phyloP scores from a whole-genome alignment of 768 basidiomycete genomes.

The Mycena filopes region DNA sequence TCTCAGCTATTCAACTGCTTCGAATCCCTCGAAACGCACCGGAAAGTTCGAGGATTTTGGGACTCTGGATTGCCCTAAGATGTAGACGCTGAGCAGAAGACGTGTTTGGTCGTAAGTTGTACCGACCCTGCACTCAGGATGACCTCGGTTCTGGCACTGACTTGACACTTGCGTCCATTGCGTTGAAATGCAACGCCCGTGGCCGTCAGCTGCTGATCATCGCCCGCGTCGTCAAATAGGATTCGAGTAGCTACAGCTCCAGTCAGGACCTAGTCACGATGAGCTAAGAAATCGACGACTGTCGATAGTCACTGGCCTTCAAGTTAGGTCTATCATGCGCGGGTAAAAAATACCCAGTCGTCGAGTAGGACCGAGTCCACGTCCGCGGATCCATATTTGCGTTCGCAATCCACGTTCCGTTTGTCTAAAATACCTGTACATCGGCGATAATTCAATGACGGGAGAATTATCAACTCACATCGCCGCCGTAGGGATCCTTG shows the following conservation, averaged over 20 bases:
- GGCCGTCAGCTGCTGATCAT: slow-evolving; percentile 45
- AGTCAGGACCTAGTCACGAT: slow-evolving; percentile 28
- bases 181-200: slow-evolving; percentile 59
- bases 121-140: slow-evolving; percentile 56
- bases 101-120: neutral
- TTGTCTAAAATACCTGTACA: slow-evolving; percentile 35
- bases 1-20: too few relatives aligned
- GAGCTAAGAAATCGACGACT: slow-evolving; percentile 34
- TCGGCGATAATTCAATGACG: neutral
- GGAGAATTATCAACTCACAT: slow-evolving; percentile 34
- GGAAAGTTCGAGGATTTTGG: slow-evolving; percentile 19
- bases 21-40: neutral
- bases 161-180: slow-evolving; percentile 41
- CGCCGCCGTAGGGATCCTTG: slow-evolving; percentile 44
- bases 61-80: neutral
- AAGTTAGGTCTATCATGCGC: slow-evolving; percentile 23
- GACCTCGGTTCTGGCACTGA: slow-evolving; percentile 60
- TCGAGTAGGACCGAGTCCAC: slow-evolving; percentile 41
- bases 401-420: slow-evolving; percentile 35
- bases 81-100: neutral
- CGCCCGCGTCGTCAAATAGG: slow-evolving; percentile 32
- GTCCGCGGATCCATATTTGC: slow-evolving; percentile 39
- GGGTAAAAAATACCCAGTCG: slow-evolving; percentile 40
- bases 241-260: slow-evolving; percentile 41
- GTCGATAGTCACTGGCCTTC: slow-evolving; percentile 37